phyloP scores from a whole-genome alignment of 2,329 filamentous ascomycete species.

The Trichophyton rubrum region DNA sequence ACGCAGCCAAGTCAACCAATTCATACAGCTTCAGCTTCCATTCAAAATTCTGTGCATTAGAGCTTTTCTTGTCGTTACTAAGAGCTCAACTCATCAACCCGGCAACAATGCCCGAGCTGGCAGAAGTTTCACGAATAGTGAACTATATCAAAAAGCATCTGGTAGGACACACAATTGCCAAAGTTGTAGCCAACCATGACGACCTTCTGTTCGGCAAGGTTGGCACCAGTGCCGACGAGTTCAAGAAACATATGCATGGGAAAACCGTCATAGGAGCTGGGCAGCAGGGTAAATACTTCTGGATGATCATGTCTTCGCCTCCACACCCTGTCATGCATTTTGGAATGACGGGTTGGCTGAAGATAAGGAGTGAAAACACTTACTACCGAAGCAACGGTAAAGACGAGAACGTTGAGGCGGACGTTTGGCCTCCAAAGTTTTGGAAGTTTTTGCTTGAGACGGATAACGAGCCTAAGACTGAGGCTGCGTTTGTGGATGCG shows the following conservation, averaged over 20 bases:
- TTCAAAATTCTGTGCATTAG: neutral
- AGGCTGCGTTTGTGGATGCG: constrained; percentile 70
- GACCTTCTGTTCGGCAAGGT: constrained; percentile 81
- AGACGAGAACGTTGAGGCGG: constrained; percentile 44
- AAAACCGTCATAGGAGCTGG: constrained; percentile 60
- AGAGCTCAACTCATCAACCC: neutral
- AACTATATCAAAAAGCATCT: constrained; percentile 72
- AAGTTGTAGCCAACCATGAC: constrained; percentile 63
- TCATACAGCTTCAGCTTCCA: neutral
- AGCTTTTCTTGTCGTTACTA: neutral
- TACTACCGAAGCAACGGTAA: constrained; percentile 60
- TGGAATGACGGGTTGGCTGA: constrained; percentile 70
- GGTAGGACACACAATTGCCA: constrained; percentile 67
- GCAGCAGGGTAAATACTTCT: constrained; percentile 96
- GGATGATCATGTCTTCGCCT: constrained; percentile 62
- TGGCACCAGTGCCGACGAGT: constrained; percentile 62
- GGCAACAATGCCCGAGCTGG: constrained; percentile 36
- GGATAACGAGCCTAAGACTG: constrained; percentile 46
- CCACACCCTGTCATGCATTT: constrained; percentile 87
- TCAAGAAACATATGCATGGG: constrained; percentile 60
- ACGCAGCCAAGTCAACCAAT: neutral
- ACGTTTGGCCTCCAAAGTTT: constrained; percentile 75
- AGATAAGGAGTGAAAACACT: constrained; percentile 64
- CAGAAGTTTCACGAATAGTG: constrained; percentile 67
- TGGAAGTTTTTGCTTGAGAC: constrained; percentile 75